These are phyloP conservation scores for Physcia stellaris DNA, from an alignment of 495 filamentous ascomycete genomes.

Conservation along the genomic window DNA sequence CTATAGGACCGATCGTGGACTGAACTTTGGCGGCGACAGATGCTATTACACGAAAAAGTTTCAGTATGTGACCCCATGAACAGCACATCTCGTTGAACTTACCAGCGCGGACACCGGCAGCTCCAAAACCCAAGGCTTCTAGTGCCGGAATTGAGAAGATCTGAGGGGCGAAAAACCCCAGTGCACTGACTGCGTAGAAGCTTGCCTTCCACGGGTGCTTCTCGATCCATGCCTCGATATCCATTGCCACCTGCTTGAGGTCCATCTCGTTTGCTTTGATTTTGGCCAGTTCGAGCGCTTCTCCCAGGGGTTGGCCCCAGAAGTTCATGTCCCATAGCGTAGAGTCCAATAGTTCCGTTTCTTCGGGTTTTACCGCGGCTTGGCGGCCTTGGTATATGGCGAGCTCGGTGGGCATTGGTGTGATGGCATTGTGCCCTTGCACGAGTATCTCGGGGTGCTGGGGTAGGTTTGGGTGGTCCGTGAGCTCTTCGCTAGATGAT, in stretches of 20 bases:
- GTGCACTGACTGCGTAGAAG: background rate
- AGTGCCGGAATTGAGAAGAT: constrained; percentile 1
- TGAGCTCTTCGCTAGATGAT: background rate
- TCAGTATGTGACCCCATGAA: too few species aligned
- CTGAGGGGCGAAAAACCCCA: background rate
- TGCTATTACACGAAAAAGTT: too few species aligned
- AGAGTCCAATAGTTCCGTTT: too few species aligned
- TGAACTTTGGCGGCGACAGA: constrained; percentile 1
- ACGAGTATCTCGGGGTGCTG: background rate
- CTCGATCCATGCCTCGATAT: constrained; percentile 2
- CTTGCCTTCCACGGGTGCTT: constrained; percentile 2
- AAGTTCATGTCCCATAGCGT: too few species aligned
- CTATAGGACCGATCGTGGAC: background rate
- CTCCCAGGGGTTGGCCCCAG: background rate
- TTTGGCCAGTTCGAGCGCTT: constrained; percentile 2
- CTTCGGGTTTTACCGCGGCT: too few species aligned
- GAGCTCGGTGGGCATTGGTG: background rate
- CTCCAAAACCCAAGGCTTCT: constrained; percentile 1
- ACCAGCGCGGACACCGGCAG: background rate
- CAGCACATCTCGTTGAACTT: too few species aligned
- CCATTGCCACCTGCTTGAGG: background rate
- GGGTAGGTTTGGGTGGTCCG: background rate
- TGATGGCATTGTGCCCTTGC: background rate
- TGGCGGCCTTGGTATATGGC: background rate
- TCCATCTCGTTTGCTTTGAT: background rate